phyloP scores from a whole-genome alignment of 176 grass and related monocot species.

The Bonia amplexicaulis region DNA sequence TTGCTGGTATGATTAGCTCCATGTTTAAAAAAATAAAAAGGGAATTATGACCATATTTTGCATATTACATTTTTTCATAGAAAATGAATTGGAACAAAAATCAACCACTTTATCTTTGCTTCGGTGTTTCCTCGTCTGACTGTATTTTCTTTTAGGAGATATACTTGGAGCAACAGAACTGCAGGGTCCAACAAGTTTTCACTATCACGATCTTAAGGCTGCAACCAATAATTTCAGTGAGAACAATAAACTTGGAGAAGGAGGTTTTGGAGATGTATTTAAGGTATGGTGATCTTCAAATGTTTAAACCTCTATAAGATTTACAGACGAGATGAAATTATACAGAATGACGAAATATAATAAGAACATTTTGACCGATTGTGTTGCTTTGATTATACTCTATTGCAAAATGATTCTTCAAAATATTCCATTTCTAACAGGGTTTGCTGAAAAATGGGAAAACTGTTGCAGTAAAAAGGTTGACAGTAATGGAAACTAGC shows the following conservation, averaged over 20 bases:
- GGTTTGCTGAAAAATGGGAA: constrained; percentile 73
- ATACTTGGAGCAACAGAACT: constrained; percentile 69
- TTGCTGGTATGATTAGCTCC: background rate
- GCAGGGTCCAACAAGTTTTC: constrained; percentile 57
- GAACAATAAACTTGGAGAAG: constrained; percentile 72
- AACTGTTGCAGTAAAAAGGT: constrained; percentile 69
- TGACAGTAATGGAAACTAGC: constrained; percentile 53
- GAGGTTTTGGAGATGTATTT: constrained; percentile 81
- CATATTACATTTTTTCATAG: background rate
- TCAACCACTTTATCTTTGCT: background rate
- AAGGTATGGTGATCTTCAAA: constrained; percentile 40
- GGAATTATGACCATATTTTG: background rate
- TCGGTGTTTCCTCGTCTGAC: constrained; percentile 6
- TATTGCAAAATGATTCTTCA: background rate
- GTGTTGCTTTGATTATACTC: background rate
- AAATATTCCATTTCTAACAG: constrained; percentile 32
- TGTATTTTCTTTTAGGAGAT: constrained; percentile 44
- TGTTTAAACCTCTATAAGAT: background rate
- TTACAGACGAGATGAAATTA: background rate
- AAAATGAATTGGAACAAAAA: constrained; percentile 7
- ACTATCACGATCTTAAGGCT: constrained; percentile 60
- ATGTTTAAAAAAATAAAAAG: background rate
- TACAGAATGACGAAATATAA: background rate
- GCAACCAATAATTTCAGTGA: constrained; percentile 74
- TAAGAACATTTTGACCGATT: background rate